Evolutionary conservation across 306 rosid genomes (phyloP).

Genomic region (Acacia acuminata): DNA sequence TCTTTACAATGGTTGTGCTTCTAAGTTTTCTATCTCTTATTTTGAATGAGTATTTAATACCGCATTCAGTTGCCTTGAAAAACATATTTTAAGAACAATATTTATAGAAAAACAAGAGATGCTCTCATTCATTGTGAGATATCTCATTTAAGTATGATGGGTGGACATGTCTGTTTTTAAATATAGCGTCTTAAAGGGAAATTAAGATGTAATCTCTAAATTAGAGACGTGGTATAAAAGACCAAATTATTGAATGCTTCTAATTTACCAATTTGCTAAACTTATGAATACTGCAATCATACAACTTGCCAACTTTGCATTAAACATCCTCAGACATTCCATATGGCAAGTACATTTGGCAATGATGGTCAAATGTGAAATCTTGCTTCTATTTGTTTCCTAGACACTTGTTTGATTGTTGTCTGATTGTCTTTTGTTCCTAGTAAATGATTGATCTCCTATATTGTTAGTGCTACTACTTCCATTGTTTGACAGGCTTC

Average conservation of each 20-base stretch:
- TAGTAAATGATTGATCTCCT: neutral
- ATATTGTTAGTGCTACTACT: constrained; percentile 14
- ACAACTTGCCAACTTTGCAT: neutral
- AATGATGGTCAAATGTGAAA: neutral
- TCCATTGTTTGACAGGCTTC: constrained; percentile 47
- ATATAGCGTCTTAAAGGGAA: neutral
- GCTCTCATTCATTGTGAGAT: neutral
- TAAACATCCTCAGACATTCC: neutral
- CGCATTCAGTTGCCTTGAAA: neutral
- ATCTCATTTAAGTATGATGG: neutral
- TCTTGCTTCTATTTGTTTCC: neutral
- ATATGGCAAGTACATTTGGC: neutral
- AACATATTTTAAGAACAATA: neutral
- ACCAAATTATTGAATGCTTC: neutral
- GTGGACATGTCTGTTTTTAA: neutral
- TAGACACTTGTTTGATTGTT: neutral
- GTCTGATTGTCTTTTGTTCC: constrained; percentile 4
- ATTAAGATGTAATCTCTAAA: neutral
- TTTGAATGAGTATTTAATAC: neutral
- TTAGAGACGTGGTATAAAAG: neutral
- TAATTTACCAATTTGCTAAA: neutral
- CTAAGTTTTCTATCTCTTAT: too few species aligned
- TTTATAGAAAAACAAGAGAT: neutral
- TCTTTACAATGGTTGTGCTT: too few species aligned
- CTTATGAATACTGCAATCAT: neutral